Evolutionary conservation across 805 yeast genomes (phyloP), one percentile per base, ranked within the genome.

Genomic region (Nakazawaea ernobii): DNA sequence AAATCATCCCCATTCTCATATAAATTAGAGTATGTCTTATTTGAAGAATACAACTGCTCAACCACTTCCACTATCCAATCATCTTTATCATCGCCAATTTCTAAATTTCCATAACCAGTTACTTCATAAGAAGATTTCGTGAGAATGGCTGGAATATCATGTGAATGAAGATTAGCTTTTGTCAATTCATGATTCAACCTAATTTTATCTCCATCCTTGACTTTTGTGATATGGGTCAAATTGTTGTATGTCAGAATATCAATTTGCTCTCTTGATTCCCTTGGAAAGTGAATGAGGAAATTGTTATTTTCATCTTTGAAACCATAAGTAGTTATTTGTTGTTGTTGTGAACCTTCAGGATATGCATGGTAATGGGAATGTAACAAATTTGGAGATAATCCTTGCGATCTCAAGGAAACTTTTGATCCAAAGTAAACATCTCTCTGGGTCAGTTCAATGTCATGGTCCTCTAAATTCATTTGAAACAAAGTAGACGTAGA

Each of bases 341-440:
- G 97, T 67, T 94, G 98, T 52, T 77, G 75, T 2, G 97, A 87
- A 3, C 98, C 98, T 53, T 81, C 89, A 13, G 99, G 99, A 62
- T 83, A 94, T 10, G 75, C 64, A 61, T 86, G 95, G 14, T 74
- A 71, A 61, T 94, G 99, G 0, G 98, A 92, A 62, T 94, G 99
- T 52, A 94, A 68, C 53, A 88, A 73, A 45, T 85, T 81, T 13
- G 87, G 84, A 43, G 86, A 78, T 42, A 84, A 68, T 2, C 89
- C 90, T 55, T 83, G 87, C 26, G 83, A 80, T 59, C 86, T 74
- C 43, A 86, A 54, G 1, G 92, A 82, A 11, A 84, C 71, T 40
- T 66, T 60, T 5, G 73, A 79, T 15, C 80, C 88, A 49, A 74
- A 64, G 3, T 82, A 64, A 14, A 86, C 71, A 53, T 82, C 84